Percentiles rank a stretch among this genome's conserved stretches.
These are phyloP conservation scores for Saccharomycopsis babjevae DNA, from an alignment of 805 yeast species.

Conservation along the genomic window DNA sequence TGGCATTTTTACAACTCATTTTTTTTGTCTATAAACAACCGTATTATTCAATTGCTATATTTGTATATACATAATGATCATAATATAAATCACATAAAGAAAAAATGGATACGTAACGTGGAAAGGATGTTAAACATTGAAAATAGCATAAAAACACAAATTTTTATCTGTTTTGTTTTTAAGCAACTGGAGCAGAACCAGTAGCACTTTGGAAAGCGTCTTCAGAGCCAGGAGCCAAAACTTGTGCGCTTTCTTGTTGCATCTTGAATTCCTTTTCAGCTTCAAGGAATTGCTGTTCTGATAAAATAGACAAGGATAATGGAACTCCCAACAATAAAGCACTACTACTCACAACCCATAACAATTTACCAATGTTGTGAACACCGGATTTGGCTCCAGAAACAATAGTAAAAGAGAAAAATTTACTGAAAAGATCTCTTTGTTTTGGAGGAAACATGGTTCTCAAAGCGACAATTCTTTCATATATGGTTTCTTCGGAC, in stretches of 20 bases:
- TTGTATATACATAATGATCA: conserved; percentile 1
- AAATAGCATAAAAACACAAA: not conserved
- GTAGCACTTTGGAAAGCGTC: conserved; percentile 10
- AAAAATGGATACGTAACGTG: not conserved
- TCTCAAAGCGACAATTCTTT: conserved; percentile 83
- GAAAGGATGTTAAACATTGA: not conserved
- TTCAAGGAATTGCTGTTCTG: conserved; percentile 89
- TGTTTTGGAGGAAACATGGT: conserved; percentile 87
- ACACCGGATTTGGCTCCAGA: conserved; percentile 37
- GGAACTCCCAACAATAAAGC: conserved; percentile 88
- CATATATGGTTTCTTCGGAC: conserved; percentile 73
- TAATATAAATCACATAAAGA: not conserved
- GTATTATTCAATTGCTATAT: conserved; percentile 1
- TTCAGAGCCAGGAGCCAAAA: conserved; percentile 57
- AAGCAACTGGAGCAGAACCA: not conserved
- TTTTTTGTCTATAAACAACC: not conserved
- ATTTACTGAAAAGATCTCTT: conserved; percentile 39
- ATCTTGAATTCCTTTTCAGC: conserved; percentile 84
- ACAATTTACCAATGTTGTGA: conserved; percentile 56
- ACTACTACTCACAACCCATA: conserved; percentile 82
- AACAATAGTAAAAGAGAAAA: conserved; percentile 26
- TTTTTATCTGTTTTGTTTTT: not conserved
- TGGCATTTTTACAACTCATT: no score
- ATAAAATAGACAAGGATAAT: conserved; percentile 74
- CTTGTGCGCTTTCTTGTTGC: conserved; percentile 68